Evolutionary conservation across 1,284 basidiomycete species (phyloP), one percentile per base, ranked within the genome.

Genomic region (Naganishia sp.): DNA sequence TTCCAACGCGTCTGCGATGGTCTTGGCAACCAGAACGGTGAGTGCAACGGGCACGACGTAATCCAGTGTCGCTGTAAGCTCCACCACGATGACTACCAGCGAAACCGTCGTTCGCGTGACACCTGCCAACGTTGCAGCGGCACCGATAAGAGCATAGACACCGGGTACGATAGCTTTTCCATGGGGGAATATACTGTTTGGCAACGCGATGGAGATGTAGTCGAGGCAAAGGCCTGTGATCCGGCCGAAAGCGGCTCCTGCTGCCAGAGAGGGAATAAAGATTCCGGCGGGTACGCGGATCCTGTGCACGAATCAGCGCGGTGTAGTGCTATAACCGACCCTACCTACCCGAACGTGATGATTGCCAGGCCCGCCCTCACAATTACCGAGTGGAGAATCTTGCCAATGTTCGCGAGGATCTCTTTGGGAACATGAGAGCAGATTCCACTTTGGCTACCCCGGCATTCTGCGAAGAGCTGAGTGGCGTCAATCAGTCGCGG

Each of bases 21-120:
- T 94, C 82, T 97, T 97, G 32, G 94, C 94, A 7, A 94, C 88
- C 35, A 98, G 84, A 6, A 98, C 81, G 7, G 77, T 77, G 32
- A 98, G 78, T 90, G 97, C 97, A 70, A 97, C 88, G 1, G 95
- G 95, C 0, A 95, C 89, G n/a, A 87, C 90, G 77, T 98, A 97
- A 4, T 91, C 94, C 69, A 99, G 81, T 1, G 92, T 94, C 69
- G 93, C 90, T 0, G 94, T 99, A 54, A 99, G 84, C 78, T 98
- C 95, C 74, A 97, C 92, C 86, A 97, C 93, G 80, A 98, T 98
- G 62, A 98, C 94, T 1, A 92, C 94, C 57, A 97, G 84, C 1
- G 92, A 94, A 10, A 97, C 91, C 0, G 79, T 80, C 9, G 79
- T 80, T 21, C 79, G 72, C 0, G 92, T 94, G 10, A 94, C 92